Evolutionary conservation across 2,329 filamentous ascomycete species (phyloP).

Genomic region (Canariomyces notabilis): DNA sequence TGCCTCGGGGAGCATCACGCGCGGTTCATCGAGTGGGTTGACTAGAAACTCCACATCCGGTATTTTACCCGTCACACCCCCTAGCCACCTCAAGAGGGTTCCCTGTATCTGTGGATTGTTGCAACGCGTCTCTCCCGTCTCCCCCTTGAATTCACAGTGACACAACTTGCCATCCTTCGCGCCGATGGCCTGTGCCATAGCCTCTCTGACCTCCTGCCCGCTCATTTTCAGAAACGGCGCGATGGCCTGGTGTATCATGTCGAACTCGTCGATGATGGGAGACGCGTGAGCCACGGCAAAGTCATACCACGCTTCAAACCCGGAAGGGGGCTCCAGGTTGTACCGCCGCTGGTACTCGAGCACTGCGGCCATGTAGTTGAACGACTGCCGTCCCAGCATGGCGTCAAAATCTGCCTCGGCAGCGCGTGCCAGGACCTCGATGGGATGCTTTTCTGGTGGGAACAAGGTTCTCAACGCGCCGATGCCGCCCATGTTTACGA

Average conservation of each 20-base stretch:
- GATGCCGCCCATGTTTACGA: slow-evolving; percentile 28
- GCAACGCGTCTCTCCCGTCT: slow-evolving; percentile 29
- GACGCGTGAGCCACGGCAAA: slow-evolving; percentile 38
- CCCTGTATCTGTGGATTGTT: too few relatives aligned
- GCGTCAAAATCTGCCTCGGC: slow-evolving; percentile 30
- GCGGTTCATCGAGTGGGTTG: slow-evolving; percentile 46
- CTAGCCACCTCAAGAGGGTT: slow-evolving; percentile 27
- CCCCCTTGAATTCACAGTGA: slow-evolving; percentile 27
- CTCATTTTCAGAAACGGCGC: slow-evolving; percentile 38
- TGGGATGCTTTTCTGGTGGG: slow-evolving; percentile 35
- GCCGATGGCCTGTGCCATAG: slow-evolving; percentile 28
- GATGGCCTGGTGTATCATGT: slow-evolving; percentile 37
- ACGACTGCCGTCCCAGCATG: slow-evolving; percentile 35
- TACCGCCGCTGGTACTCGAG: slow-evolving; percentile 43
- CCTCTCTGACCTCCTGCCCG: slow-evolving; percentile 29
- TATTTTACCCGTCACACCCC: slow-evolving; percentile 22
- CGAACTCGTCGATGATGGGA: slow-evolving; percentile 47
- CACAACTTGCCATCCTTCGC: slow-evolving; percentile 33
- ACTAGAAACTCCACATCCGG: slow-evolving; percentile 40
- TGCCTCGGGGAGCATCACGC: slow-evolving; percentile 32
- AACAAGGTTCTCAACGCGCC: slow-evolving; percentile 4
- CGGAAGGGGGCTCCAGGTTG: slow-evolving; percentile 37
- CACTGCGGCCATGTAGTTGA: slow-evolving; percentile 31
- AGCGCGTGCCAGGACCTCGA: slow-evolving; percentile 30
- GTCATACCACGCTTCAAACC: slow-evolving; percentile 43